Evolutionary conservation across 2,329 filamentous ascomycete species (phyloP).

Genomic region (Alternaria triticimaculans): DNA sequence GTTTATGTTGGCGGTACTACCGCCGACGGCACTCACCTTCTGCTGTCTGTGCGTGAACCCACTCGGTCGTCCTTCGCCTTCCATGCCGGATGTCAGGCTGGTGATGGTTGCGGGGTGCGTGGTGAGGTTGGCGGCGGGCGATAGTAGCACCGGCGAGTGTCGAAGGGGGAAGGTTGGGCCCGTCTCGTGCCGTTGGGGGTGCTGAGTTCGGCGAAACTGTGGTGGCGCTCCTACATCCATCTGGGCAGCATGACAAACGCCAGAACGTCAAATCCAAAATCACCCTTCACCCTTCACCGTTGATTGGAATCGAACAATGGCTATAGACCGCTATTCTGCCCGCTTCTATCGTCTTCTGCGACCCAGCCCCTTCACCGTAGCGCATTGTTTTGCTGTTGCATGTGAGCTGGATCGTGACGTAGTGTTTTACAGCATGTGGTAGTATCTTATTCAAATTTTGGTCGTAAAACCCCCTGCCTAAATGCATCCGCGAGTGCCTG

Average conservation of each 20-base stretch:
- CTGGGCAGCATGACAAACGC: conserved; percentile 2
- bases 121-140: neutral
- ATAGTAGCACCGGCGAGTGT: conserved; percentile 1
- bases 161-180: neutral
- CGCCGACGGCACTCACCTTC: conserved; percentile 36
- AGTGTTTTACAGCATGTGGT: neutral
- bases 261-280: neutral
- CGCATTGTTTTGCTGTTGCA: neutral
- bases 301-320: neutral
- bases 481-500: neutral
- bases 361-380: neutral
- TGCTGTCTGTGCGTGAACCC: conserved; percentile 43
- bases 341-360: neutral
- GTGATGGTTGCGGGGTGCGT: conserved; percentile 2
- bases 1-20: conserved; percentile 5
- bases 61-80: conserved; percentile 42
- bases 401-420: neutral
- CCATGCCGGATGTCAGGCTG: conserved; percentile 11
- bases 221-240: conserved; percentile 15
- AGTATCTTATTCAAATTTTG: conserved; percentile 2
- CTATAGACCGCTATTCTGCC: neutral
- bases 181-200: conserved; percentile 10
- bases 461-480: conserved; percentile 7
- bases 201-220: conserved; percentile 19
- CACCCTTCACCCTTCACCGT: neutral